Evolutionary conservation across 1,139 yeast genomes (phyloP).

Genomic region (Sugiyamaella paludigena): DNA sequence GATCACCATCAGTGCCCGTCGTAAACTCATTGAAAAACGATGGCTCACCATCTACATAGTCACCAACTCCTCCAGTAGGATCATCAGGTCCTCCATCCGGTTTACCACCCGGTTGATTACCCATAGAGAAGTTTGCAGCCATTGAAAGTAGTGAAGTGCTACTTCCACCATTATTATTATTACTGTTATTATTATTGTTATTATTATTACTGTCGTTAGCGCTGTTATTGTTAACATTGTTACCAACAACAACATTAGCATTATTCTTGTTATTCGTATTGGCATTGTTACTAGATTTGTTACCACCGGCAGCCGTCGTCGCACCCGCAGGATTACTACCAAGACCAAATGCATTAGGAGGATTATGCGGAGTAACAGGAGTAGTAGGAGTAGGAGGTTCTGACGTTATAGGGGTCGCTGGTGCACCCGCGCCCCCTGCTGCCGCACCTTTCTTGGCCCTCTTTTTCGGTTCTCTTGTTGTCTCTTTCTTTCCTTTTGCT

Average conservation of each 20-base stretch:
- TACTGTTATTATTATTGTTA: slow-evolving; percentile 2
- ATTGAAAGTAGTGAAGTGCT: slow-evolving; percentile 24
- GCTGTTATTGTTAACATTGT: background rate
- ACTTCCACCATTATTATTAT: slow-evolving; percentile 12
- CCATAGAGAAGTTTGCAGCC: slow-evolving; percentile 26
- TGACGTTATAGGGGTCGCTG: slow-evolving; percentile 35
- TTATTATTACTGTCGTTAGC: slow-evolving; percentile 5
- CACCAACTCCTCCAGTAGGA: slow-evolving; percentile 11
- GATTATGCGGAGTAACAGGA: slow-evolving; percentile 40
- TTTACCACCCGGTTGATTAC: slow-evolving; percentile 6
- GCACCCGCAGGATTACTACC: slow-evolving; percentile 6
- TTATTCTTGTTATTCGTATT: slow-evolving; percentile 7
- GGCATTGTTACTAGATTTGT: background rate
- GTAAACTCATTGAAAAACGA: slow-evolving; percentile 32
- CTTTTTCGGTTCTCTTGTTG: slow-evolving; percentile 35
- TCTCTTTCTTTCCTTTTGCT: slow-evolving; percentile 29
- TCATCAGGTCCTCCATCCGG: slow-evolving; percentile 8
- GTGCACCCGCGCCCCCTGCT: slow-evolving; percentile 30
- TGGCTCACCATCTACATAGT: slow-evolving; percentile 23
- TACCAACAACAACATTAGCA: slow-evolving; percentile 4
- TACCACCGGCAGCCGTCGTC: slow-evolving; percentile 4
- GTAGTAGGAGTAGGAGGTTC: slow-evolving; percentile 44
- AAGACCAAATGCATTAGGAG: slow-evolving; percentile 29
- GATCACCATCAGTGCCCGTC: slow-evolving; percentile 30
- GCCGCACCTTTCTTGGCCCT: slow-evolving; percentile 35